These are phyloP conservation scores for Carex cristatella DNA, from an alignment of 176 grass and related monocot species.

Conservation along the genomic window DNA sequence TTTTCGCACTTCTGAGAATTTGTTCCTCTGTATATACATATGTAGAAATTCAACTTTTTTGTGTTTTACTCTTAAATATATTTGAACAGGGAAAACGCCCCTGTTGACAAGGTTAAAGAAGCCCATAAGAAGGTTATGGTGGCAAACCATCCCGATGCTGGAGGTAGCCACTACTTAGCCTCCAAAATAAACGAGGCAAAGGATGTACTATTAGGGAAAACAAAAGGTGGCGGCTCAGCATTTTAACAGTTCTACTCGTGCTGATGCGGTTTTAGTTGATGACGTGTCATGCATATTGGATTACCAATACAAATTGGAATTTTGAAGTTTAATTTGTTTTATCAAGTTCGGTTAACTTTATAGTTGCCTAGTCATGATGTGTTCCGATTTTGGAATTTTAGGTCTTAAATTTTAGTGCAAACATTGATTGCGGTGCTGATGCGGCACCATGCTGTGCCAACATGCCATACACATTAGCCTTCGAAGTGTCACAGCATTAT, in stretches of 20 bases:
- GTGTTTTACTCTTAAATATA: neutral
- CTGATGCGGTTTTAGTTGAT: conserved; percentile 4
- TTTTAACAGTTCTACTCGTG: conserved; percentile 45
- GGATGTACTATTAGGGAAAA: conserved; percentile 74
- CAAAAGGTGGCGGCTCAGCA: conserved; percentile 64
- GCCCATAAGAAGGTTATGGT: conserved; percentile 93
- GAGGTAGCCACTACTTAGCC: conserved; percentile 90
- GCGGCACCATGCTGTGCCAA: neutral
- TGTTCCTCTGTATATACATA: neutral
- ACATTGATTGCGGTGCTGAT: neutral
- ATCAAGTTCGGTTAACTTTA: neutral
- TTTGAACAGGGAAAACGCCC: conserved; percentile 55
- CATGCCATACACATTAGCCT: neutral
- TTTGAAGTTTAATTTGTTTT: neutral
- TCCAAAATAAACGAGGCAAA: conserved; percentile 96
- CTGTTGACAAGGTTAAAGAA: conserved; percentile 89
- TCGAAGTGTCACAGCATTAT: neutral
- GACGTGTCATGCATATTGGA: neutral
- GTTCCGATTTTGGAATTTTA: neutral
- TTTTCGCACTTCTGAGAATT: neutral
- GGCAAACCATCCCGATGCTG: conserved; percentile 89
- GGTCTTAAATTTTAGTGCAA: neutral
- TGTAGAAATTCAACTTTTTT: neutral
- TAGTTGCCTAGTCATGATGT: neutral
- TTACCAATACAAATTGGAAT: conserved; percentile 5